Evolutionary conservation across 805 yeast species (phyloP), one percentile per base, ranked within the genome.

Genomic region (Lipomyces japonicus): DNA sequence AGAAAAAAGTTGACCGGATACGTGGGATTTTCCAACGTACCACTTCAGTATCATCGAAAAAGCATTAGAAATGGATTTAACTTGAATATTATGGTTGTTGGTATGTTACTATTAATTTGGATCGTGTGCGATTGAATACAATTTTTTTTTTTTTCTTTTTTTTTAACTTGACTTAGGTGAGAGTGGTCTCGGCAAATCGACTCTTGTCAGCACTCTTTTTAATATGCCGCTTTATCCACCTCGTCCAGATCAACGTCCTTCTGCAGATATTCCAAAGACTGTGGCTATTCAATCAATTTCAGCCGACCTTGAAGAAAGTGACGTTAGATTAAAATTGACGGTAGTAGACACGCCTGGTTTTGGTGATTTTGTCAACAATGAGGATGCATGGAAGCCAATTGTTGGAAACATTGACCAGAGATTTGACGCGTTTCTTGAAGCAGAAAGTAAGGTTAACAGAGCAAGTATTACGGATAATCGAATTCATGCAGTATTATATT

Each of bases 1-100:
- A 82, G 84, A 61, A 82, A 95, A 62, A 88, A 88, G 66, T 79
- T 91, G 61, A 86, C 83, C 61, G 91, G 95, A 2, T 90, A 85
- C 66, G 98, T 93, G 49, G 98, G 98, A 4, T 93, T 93, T 71
- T 95, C 97, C 60, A 93, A 90, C 71, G 76, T 93, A 65, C 98
- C 98, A 51, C 93, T 90, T 66, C 98, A 93, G 74, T 93, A 97
- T 96, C 97, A 93, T 72, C 82, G 96, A 71, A 88, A 86, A 70
- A 84, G 95, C 1, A 80, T 88, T 55, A 83, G 85, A 69, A 79
- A 86, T 65, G 98, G 98, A 12, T 93, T 93, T 75, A 79, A 75
- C 62, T 79, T 93, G 66, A 93, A 93, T 67, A 67, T 93, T 54
- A 79, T 93, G 80, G 88, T 87, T 51, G 95, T 90, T 56, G 95